A percentile compares a stretch with the other conserved stretches of the same genome.
Evolutionary conservation across 768 basidiomycete genomes (phyloP).

Genomic region (Terana coerulea): DNA sequence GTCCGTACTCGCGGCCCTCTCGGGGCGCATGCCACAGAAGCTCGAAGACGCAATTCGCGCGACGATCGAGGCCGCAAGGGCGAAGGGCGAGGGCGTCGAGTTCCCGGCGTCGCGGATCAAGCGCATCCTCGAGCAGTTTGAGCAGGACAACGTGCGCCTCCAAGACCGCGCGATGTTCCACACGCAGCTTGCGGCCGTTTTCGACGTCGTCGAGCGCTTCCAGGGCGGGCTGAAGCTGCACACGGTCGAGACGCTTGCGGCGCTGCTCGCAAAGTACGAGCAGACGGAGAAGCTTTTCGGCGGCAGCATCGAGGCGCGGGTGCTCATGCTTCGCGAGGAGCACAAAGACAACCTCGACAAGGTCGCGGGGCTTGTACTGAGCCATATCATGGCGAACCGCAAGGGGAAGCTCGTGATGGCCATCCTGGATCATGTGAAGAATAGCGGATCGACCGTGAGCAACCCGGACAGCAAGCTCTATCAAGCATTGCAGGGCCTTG

Average conservation of each 20-base stretch:
- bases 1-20: constrained; percentile 81
- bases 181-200: constrained; percentile 62
- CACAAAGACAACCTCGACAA: constrained; percentile 90
- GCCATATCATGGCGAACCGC: constrained; percentile 92
- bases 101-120: constrained; percentile 88
- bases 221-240: constrained; percentile 81
- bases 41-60: constrained; percentile 84
- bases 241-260: constrained; percentile 75
- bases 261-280: constrained; percentile 74
- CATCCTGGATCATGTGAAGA: constrained; percentile 88
- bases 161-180: constrained; percentile 82
- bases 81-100: constrained; percentile 71
- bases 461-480: constrained; percentile 71
- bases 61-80: constrained; percentile 70
- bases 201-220: constrained; percentile 77
- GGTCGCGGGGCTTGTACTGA: constrained; percentile 82
- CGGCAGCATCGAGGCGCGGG: constrained; percentile 89
- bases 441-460: constrained; percentile 69
- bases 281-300: constrained; percentile 90
- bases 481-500: constrained; percentile 75
- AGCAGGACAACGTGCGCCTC: constrained; percentile 75
- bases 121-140: constrained; percentile 81
- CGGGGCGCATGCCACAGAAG: constrained; percentile 89
- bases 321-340: constrained; percentile 86
- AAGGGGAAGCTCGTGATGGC: constrained; percentile 87